phyloP scores from a whole-genome alignment of 768 basidiomycete genomes.

The Amanita molliuscula region DNA sequence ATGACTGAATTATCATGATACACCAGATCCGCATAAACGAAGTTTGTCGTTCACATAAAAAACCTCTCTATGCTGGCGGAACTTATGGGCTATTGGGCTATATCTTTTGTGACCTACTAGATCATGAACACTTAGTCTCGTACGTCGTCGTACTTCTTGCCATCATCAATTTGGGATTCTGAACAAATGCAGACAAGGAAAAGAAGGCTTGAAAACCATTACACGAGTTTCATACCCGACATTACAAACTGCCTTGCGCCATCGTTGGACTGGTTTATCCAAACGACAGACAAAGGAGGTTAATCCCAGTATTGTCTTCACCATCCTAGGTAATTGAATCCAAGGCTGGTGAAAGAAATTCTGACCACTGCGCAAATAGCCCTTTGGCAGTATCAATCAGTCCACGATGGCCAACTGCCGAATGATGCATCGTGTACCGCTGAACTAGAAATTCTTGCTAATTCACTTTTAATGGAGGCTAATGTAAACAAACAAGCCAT shows the following conservation, averaged over 20 bases:
- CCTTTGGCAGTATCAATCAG: slow-evolving; percentile 72
- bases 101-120: slow-evolving; percentile 87
- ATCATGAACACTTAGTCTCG: slow-evolving; percentile 81
- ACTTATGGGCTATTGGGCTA: slow-evolving; percentile 88
- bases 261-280: slow-evolving; percentile 61
- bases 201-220: slow-evolving; percentile 48
- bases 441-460: slow-evolving; percentile 57
- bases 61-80: slow-evolving; percentile 87
- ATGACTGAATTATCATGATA: slow-evolving; percentile 7
- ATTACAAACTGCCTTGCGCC: slow-evolving; percentile 48
- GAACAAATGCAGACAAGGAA: slow-evolving; percentile 34
- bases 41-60: slow-evolving; percentile 61
- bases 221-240: slow-evolving; percentile 59
- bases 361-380: slow-evolving; percentile 30
- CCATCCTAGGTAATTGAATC: slow-evolving; percentile 49
- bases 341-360: slow-evolving; percentile 1
- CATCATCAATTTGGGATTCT: slow-evolving; percentile 7
- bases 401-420: slow-evolving; percentile 49
- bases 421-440: slow-evolving; percentile 31
- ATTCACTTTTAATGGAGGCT: slow-evolving; percentile 45
- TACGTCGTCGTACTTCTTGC: slow-evolving; percentile 30
- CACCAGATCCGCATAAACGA: slow-evolving; percentile 67
- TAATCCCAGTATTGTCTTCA: slow-evolving; percentile 66
- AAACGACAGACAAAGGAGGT: slow-evolving; percentile 74
- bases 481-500: slow-evolving; percentile 66